phyloP scores from a whole-genome alignment of 2,329 filamentous ascomycete genomes.

The Trichophyton mentagrophytes region DNA sequence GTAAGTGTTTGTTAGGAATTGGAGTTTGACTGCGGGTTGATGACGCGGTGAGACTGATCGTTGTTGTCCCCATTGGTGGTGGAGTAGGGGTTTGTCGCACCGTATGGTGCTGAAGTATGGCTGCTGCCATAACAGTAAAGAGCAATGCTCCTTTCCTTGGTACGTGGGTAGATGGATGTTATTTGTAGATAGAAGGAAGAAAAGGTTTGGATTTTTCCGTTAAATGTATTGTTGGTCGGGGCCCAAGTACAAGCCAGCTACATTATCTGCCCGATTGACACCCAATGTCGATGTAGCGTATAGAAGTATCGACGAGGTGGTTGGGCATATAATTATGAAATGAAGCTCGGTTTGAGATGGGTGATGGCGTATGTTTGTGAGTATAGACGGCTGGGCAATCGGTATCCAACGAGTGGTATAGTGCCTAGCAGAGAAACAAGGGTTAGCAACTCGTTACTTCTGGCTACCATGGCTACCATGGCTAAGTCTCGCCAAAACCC shows the following conservation, averaged over 20 bases:
- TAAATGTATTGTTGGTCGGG: not conserved
- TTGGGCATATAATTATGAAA: not conserved
- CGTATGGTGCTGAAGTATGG: constrained; percentile 36
- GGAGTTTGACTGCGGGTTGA: constrained; percentile 44
- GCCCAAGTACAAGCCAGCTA: not conserved
- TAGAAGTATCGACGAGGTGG: not conserved
- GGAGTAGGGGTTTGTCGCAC: constrained; percentile 38
- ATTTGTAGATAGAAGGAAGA: not conserved
- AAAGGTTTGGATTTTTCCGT: not conserved
- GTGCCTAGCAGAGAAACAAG: not conserved
- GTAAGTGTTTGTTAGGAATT: constrained; percentile 80
- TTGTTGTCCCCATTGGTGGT: constrained; percentile 33
- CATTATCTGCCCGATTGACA: not conserved
- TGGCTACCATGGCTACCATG: not conserved
- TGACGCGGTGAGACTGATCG: constrained; percentile 43
- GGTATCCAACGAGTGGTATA: not conserved
- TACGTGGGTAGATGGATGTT: not conserved
- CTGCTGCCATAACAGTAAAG: constrained; percentile 31
- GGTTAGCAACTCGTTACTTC: not conserved
- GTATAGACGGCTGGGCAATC: not conserved
- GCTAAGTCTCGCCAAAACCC: not conserved
- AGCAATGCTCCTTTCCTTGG: not conserved
- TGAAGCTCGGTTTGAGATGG: not conserved
- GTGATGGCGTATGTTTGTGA: not conserved
- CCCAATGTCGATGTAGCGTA: not conserved